These are phyloP conservation scores for Phytophthora pluvialis DNA, from an alignment of 352 stramenopile species.

Conservation along the genomic window DNA sequence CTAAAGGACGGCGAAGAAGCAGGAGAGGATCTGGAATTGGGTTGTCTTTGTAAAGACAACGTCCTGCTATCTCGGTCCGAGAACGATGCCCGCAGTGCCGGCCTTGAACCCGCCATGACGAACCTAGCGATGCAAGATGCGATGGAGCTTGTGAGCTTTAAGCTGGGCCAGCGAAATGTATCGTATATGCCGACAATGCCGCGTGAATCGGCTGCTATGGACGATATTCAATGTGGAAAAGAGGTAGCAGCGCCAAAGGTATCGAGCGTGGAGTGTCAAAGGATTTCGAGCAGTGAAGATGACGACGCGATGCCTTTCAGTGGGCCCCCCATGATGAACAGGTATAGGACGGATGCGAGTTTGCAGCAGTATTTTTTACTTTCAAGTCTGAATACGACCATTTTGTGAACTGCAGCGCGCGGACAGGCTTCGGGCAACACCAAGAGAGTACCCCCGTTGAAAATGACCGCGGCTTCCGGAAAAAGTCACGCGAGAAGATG, in stretches of 20 bases:
- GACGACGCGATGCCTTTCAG: constrained; percentile 16
- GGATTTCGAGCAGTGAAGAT: constrained; percentile 36
- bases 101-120: constrained; percentile 4
- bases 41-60: constrained; percentile 26
- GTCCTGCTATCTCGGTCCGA: constrained; percentile 8
- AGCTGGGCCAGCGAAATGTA: constrained; percentile 29
- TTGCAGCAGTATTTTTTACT: neutral
- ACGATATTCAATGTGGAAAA: neutral
- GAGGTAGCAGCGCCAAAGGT: neutral
- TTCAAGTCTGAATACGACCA: neutral
- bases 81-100: neutral
- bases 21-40: constrained; percentile 18
- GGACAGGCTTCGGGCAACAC: neutral
- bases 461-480: constrained; percentile 61
- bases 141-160: constrained; percentile 47
- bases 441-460: neutral
- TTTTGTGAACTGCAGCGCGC: neutral
- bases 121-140: constrained; percentile 28
- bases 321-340: constrained; percentile 30
- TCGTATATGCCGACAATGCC: neutral
- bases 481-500: constrained; percentile 79
- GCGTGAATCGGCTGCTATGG: neutral
- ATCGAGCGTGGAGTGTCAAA: constrained; percentile 19
- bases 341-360: constrained; percentile 25
- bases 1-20: constrained; percentile 34